A percentile compares a stretch with the other conserved stretches of the same genome.
phyloP scores from a whole-genome alignment of 768 basidiomycete genomes.

The Lentinula sp. region DNA sequence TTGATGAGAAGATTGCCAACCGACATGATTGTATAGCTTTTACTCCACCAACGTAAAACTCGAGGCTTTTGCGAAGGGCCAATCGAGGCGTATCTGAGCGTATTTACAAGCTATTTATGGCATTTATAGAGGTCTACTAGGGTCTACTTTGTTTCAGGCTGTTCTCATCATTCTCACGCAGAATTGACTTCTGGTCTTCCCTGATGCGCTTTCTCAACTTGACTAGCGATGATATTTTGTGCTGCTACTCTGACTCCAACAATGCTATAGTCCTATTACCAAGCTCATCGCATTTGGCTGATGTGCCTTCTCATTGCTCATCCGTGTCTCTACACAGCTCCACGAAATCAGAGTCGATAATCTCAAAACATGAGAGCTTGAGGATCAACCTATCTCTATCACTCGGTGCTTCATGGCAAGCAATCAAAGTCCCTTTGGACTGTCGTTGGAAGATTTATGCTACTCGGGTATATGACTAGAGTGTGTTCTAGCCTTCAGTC shows the following conservation, averaged over 20 bases:
- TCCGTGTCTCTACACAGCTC: background rate
- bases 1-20: too few relatives aligned
- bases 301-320: background rate
- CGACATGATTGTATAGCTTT: too few relatives aligned
- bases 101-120: too few relatives aligned
- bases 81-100: too few relatives aligned
- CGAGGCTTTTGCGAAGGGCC: too few relatives aligned
- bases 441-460: slow-evolving; percentile 60
- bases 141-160: too few relatives aligned
- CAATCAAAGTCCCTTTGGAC: slow-evolving; percentile 50
- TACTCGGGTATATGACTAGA: slow-evolving; percentile 31
- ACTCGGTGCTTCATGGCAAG: slow-evolving; percentile 46
- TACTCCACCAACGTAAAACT: too few relatives aligned
- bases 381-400: slow-evolving; percentile 9
- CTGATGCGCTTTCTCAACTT: slow-evolving; percentile 10
- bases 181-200: too few relatives aligned
- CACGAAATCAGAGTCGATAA: background rate
- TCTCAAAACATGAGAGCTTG: background rate
- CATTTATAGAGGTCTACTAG: too few relatives aligned
- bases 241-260: background rate
- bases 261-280: background rate
- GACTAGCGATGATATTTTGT: slow-evolving; percentile 9
- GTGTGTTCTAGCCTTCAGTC: background rate
- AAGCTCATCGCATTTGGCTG: background rate
- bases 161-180: too few relatives aligned